phyloP scores from a whole-genome alignment of 2,329 filamentous ascomycete genomes.

The Diaporthe longicolla region DNA sequence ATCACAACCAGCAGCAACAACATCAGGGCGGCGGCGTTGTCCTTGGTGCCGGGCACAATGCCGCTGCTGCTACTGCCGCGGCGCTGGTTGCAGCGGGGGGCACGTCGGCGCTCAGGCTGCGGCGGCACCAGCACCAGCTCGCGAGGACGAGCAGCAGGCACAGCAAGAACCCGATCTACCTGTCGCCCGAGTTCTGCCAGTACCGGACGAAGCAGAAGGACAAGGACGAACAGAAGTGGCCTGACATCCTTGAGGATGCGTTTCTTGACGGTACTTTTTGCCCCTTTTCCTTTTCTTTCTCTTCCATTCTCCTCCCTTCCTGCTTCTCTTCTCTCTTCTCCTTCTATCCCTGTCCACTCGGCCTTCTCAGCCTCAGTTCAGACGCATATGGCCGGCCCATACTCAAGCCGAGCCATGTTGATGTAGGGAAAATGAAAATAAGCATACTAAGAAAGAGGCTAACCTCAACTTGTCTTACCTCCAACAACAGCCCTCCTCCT shows the following conservation, averaged over 20 bases:
- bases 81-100: conserved; percentile 12
- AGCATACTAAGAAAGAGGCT: background rate
- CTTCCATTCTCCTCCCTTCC: no score
- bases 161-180: conserved; percentile 71
- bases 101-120: conserved; percentile 46
- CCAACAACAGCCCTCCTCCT: conserved; percentile 68
- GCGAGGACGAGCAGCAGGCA: conserved; percentile 51
- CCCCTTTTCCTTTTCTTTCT: background rate
- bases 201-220: conserved; percentile 76
- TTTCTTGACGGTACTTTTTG: conserved; percentile 74
- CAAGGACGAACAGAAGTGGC: conserved; percentile 74
- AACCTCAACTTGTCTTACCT: background rate
- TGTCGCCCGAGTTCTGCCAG: conserved; percentile 73
- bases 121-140: conserved; percentile 50
- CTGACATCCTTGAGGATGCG: conserved; percentile 73
- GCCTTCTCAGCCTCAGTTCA: background rate
- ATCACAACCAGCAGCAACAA: background rate
- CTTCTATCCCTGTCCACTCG: background rate
- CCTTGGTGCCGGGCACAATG: background rate
- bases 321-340: no score
- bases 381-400: background rate
- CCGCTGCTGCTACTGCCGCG: background rate
- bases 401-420: background rate
- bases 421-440: no score
- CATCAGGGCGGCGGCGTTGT: background rate